Percentiles rank a stretch among this genome's conserved stretches.
Conservation (phyloP, 441 rosid species). For the Croton laevigatus region DNA sequence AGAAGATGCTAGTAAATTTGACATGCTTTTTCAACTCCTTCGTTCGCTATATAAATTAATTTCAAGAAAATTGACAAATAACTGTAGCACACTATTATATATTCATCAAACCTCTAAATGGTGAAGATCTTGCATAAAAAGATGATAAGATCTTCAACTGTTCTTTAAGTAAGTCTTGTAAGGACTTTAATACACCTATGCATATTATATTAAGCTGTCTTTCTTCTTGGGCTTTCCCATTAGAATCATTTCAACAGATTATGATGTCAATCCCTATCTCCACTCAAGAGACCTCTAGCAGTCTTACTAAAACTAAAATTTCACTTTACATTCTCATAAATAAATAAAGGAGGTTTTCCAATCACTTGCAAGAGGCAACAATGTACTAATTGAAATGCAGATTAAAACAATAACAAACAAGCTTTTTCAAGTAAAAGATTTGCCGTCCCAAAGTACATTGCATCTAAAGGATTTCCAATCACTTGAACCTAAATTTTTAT, state of each 20-base stretch:
- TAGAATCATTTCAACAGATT: not conserved
- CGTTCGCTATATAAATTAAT: not conserved
- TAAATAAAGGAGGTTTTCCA: not conserved
- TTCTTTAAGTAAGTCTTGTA: not conserved
- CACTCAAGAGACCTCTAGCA: not conserved
- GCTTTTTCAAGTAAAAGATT: not conserved
- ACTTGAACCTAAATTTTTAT: constrained; percentile 4
- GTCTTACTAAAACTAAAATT: not conserved
- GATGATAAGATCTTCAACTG: not conserved
- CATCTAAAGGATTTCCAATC: constrained; percentile 1
- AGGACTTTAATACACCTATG: not conserved
- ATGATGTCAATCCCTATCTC: not conserved
- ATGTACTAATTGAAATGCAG: not conserved
- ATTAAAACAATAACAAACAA: not conserved
- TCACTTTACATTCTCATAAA: constrained; percentile 3
- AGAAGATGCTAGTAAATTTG: not conserved
- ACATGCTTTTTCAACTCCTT: not conserved
- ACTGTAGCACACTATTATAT: not conserved
- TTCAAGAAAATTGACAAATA: not conserved
- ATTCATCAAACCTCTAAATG: not conserved
- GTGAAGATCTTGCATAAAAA: not conserved
- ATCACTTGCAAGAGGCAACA: constrained; percentile 6
- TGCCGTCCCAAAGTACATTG: constrained; percentile 1
- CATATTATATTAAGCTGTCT: not conserved
- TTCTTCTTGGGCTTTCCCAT: not conserved